These are phyloP conservation scores for Vitis rotundifolia DNA, from an alignment of 164 flowering plant species.

Conservation along the genomic window DNA sequence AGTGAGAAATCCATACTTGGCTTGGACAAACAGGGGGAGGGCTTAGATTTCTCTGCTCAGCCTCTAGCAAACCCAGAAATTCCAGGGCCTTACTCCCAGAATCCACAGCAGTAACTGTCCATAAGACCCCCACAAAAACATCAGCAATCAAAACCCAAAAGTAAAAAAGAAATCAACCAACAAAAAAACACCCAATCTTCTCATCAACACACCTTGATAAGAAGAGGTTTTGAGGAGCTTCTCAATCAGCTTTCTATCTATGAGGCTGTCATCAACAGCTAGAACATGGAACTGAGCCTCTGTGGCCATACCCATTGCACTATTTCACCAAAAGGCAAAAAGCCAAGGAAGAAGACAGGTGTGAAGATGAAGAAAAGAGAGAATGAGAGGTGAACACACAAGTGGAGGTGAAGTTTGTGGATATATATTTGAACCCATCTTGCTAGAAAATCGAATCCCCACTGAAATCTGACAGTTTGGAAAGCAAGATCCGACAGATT, in stretches of 20 bases:
- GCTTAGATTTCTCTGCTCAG: neutral
- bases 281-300: slow-evolving; percentile 7
- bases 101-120: slow-evolving; percentile 14
- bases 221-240: slow-evolving; percentile 10
- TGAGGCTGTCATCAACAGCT: slow-evolving; percentile 17
- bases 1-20: too few relatives aligned
- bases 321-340: too few relatives aligned
- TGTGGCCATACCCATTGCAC: too few relatives aligned
- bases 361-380: too few relatives aligned
- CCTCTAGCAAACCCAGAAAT: slow-evolving; percentile 11
- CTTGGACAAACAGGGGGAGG: too few relatives aligned
- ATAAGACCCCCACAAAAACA: neutral
- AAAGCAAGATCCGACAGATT: too few relatives aligned
- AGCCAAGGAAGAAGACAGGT: too few relatives aligned
- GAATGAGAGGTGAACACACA: too few relatives aligned
- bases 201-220: slow-evolving; percentile 9
- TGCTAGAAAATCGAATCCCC: too few relatives aligned
- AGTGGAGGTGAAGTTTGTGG: too few relatives aligned
- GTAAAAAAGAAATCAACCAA: neutral
- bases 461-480: too few relatives aligned
- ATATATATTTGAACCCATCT: too few relatives aligned
- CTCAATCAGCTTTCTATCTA: slow-evolving; percentile 16
- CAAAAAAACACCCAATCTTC: neutral
- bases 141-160: neutral
- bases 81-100: slow-evolving; percentile 10